Evolutionary conservation across 139 green algal species (phyloP).

Genomic region (Picochlorum sp.): DNA sequence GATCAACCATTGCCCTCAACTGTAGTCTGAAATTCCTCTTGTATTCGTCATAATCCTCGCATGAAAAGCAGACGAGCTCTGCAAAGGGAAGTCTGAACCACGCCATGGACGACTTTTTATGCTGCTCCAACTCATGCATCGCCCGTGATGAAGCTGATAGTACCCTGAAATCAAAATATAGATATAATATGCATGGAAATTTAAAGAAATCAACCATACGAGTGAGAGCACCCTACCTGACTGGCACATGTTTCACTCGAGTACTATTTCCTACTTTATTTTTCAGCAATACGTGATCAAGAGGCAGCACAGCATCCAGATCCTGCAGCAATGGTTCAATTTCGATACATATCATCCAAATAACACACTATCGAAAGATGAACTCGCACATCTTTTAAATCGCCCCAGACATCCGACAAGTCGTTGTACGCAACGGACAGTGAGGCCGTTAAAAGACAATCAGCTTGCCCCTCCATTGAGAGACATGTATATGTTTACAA

Average conservation of each 20-base stretch:
- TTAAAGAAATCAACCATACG: too few species aligned
- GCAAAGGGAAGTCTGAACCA: conserved; percentile 74
- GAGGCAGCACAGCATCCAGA: conserved; percentile 42
- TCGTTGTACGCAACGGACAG: conserved; percentile 9
- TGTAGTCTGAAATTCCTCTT: conserved; percentile 30
- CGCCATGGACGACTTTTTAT: conserved; percentile 46
- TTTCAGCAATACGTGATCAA: conserved; percentile 48
- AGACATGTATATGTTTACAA: too few species aligned
- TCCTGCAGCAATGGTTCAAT: conserved; percentile 28
- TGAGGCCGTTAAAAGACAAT: neutral
- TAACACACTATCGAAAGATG: too few species aligned
- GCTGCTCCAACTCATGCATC: conserved; percentile 47
- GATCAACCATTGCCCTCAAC: conserved; percentile 42
- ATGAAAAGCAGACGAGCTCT: conserved; percentile 56
- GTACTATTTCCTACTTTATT: conserved; percentile 59
- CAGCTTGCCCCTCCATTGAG: neutral
- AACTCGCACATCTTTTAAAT: neutral
- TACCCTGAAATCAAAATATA: conserved; percentile 1
- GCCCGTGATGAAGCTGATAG: conserved; percentile 29
- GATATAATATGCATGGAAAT: too few species aligned
- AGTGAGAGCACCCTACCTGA: conserved; percentile 36
- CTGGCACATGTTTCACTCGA: conserved; percentile 37
- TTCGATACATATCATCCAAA: neutral
- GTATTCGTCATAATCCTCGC: conserved; percentile 67
- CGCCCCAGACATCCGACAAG: conserved; percentile 3